phyloP scores from a whole-genome alignment of 2,329 filamentous ascomycete species.

The Pyrenochaeta sp. region DNA sequence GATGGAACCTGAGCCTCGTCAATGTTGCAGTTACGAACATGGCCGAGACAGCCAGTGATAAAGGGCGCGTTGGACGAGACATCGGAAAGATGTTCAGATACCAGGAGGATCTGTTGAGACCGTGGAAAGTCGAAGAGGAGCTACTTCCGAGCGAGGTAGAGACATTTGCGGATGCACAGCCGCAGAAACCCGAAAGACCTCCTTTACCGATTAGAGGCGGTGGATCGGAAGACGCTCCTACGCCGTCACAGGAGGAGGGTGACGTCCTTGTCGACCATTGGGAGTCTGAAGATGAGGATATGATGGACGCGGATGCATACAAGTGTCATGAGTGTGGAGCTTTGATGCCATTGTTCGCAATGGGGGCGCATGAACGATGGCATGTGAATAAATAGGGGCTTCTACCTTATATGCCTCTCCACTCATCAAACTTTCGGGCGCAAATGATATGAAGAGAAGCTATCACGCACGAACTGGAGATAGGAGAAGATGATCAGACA shows the following conservation, averaged over 20 bases:
- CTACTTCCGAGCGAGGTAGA: constrained; percentile 36
- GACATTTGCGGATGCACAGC: neutral
- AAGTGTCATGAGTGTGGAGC: constrained; percentile 61
- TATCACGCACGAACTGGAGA: too few species aligned
- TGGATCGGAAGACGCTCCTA: constrained; percentile 45
- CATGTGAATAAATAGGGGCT: constrained; percentile 49
- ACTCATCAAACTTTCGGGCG: too few species aligned
- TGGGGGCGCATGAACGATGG: constrained; percentile 64
- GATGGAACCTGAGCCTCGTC: constrained; percentile 82
- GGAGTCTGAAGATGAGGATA: constrained; percentile 45
- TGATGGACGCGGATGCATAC: constrained; percentile 40
- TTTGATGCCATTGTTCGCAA: constrained; percentile 64
- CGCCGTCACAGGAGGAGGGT: constrained; percentile 29
- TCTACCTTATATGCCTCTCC: too few species aligned
- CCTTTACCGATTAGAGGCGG: constrained; percentile 5
- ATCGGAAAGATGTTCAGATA: constrained; percentile 83
- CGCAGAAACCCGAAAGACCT: neutral
- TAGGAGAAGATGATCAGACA: too few species aligned
- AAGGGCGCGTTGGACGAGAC: constrained; percentile 67
- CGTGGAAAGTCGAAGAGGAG: constrained; percentile 67
- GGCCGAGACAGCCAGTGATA: constrained; percentile 58
- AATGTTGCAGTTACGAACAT: constrained; percentile 92
- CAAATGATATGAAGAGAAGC: too few species aligned
- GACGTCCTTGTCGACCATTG: constrained; percentile 25
- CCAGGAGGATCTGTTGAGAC: constrained; percentile 73